A percentile compares a stretch with the other conserved stretches of the same genome.
These are phyloP conservation scores for Entonaema liquescens DNA, from an alignment of 495 filamentous ascomycete species.

Conservation along the genomic window DNA sequence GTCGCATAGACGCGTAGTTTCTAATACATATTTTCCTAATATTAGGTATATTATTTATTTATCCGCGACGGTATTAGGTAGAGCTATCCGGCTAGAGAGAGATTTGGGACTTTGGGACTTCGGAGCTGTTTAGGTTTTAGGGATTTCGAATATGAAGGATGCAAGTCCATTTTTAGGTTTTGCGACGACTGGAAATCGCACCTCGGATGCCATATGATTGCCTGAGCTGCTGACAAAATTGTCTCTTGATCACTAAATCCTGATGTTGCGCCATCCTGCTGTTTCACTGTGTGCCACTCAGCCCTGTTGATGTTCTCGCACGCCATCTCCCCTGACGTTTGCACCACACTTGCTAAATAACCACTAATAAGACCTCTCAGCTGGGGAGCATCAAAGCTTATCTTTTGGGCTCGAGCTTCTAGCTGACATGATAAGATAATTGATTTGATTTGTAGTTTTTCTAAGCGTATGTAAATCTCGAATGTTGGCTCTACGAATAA, in stretches of 20 bases:
- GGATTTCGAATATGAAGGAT: background rate
- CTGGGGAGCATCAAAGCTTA: background rate
- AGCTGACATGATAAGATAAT: background rate
- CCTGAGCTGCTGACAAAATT: constrained; percentile 38
- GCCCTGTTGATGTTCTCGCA: constrained; percentile 36
- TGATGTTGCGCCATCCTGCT: constrained; percentile 38
- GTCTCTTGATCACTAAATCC: constrained; percentile 29
- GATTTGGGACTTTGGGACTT: background rate
- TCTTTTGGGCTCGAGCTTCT: background rate
- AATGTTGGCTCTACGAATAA: background rate
- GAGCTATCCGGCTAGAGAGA: no score
- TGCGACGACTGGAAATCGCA: constrained; percentile 7
- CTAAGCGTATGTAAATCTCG: background rate
- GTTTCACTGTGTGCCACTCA: constrained; percentile 37
- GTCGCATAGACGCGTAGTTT: constrained; percentile 11
- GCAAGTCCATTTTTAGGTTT: constrained; percentile 9
- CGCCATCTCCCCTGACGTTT: constrained; percentile 35
- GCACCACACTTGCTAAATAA: constrained; percentile 22
- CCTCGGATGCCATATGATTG: constrained; percentile 27
- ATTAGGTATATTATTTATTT: background rate
- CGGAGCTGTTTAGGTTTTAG: background rate
- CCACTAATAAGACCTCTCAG: background rate
- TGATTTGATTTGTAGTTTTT: background rate
- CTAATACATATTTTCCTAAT: constrained; percentile 2
- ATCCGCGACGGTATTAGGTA: background rate